phyloP scores from a whole-genome alignment of 495 filamentous ascomycete species.

The Niebla homalea region DNA sequence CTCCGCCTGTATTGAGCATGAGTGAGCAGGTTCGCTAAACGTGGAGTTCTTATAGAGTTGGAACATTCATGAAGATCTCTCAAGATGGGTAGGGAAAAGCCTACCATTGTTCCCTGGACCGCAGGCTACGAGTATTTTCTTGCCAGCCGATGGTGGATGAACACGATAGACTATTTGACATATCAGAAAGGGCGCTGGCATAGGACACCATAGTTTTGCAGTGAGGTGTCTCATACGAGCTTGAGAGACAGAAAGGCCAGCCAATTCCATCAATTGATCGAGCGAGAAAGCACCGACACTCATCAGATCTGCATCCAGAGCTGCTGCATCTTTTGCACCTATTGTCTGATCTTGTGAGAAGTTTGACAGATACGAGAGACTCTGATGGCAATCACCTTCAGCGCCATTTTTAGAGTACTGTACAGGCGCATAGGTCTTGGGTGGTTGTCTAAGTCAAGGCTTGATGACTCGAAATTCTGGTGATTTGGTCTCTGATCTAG shows the following conservation, averaged over 20 bases:
- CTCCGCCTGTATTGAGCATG: constrained; percentile 47
- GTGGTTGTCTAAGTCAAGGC: no score
- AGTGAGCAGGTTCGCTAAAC: no score
- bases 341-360: constrained; percentile 45
- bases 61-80: no score
- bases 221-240: constrained; percentile 41
- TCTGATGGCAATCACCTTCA: no score
- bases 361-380: no score
- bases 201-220: not conserved
- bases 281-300: constrained; percentile 80
- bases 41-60: no score
- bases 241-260: constrained; percentile 86
- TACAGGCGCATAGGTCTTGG: no score
- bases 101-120: constrained; percentile 91
- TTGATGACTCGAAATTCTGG: no score
- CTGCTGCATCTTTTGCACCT: constrained; percentile 72
- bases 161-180: constrained; percentile 58
- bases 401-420: no score
- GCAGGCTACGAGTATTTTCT: constrained; percentile 71
- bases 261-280: constrained; percentile 95
- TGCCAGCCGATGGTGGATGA: constrained; percentile 61
- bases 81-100: not conserved
- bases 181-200: not conserved
- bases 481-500: no score
- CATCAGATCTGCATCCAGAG: constrained; percentile 91